Base-by-base conservation (phyloP, 257 asterid species). In the Gardenia jasminoides region DNA sequence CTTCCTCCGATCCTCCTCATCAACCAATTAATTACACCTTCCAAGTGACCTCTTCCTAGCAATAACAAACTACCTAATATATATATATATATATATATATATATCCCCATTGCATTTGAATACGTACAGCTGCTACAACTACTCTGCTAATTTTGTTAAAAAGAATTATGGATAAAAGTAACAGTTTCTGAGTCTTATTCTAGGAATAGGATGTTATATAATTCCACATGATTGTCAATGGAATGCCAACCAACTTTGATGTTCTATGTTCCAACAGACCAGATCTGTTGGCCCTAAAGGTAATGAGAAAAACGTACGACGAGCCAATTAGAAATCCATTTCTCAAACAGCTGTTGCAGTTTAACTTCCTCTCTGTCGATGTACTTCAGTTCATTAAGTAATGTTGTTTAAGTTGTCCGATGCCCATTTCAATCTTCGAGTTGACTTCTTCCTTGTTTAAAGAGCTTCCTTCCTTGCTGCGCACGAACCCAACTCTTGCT, bases 11-110 rank as follows among this genome's bases (percentile, higher is more conserved):
- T n/a, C n/a, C 39, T 47, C 13, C 46, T 41, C 19, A 72, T 47
- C 26, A 47, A 73, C 67, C 46, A 52, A 73, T 31, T 33, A 52
- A 73, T 31, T 33, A 47, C 67, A 54, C 67, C 77, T 54, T 56
- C 48, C 22, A 8, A 65, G 39, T n/a, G n/a, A n/a, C n/a, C 43
- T 65, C 43, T 10, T 33, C 36, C 17, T 46, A 2, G 12, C 70
- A 65, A 28, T 24, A 31, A 30, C 15, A 65, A 12, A 13, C 3
- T 11, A 64, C 17, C 68, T 11, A 7, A 62, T 30, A 6, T 64
- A 0, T 59, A 24, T 59, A 10, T 19, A 58, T 58, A 1, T 61
- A 61, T 61, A 61, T 24, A 61, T 24, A n/a, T n/a, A n/a, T 36
- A 36, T 36, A 36, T 36, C 41, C 41, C 41, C 41, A 36, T 36